These are phyloP conservation scores for Leptomonas pyrrhocoris DNA, from an alignment of 208 protist species.

Conservation along the genomic window DNA sequence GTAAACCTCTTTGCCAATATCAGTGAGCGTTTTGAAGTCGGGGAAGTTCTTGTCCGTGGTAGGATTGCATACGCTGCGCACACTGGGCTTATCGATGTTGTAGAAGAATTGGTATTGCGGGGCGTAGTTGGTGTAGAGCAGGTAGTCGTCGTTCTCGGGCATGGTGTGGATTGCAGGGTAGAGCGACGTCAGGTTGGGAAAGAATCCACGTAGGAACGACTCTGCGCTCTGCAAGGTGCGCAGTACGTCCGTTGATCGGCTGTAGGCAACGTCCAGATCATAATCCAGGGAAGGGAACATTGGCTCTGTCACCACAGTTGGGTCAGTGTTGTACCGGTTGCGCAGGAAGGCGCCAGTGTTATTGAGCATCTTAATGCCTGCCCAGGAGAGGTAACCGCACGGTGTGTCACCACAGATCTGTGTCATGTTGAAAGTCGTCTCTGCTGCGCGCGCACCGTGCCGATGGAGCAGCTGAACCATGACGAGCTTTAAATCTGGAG, in stretches of 20 bases:
- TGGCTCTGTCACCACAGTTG: slow-evolving; percentile 23
- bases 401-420: slow-evolving; percentile 41
- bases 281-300: slow-evolving; percentile 42
- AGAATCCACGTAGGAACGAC: slow-evolving; percentile 44
- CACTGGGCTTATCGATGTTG: slow-evolving; percentile 1
- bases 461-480: slow-evolving; percentile 56
- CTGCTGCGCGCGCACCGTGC: slow-evolving; percentile 44
- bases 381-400: slow-evolving; percentile 45
- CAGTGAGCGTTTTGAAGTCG: slow-evolving; percentile 11
- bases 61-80: slow-evolving; percentile 19
- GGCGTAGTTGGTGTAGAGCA: slow-evolving; percentile 20
- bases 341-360: slow-evolving; percentile 45
- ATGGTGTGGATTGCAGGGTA: slow-evolving; percentile 35
- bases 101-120: slow-evolving; percentile 21
- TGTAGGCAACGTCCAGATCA: slow-evolving; percentile 48
- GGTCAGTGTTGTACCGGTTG: slow-evolving; percentile 41
- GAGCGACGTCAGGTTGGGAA: slow-evolving; percentile 25
- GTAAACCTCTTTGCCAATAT: slow-evolving; percentile 27
- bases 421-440: slow-evolving; percentile 30
- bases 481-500: slow-evolving; percentile 21
- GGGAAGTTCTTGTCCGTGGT: slow-evolving; percentile 17
- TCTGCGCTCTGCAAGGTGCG: slow-evolving; percentile 57
- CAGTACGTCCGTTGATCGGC: slow-evolving; percentile 49
- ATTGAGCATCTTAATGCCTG: slow-evolving; percentile 38
- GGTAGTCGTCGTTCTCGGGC: slow-evolving; percentile 22